Conservation (phyloP, 1,284 basidiomycete species). For the Ceratobasidium sp. region DNA sequence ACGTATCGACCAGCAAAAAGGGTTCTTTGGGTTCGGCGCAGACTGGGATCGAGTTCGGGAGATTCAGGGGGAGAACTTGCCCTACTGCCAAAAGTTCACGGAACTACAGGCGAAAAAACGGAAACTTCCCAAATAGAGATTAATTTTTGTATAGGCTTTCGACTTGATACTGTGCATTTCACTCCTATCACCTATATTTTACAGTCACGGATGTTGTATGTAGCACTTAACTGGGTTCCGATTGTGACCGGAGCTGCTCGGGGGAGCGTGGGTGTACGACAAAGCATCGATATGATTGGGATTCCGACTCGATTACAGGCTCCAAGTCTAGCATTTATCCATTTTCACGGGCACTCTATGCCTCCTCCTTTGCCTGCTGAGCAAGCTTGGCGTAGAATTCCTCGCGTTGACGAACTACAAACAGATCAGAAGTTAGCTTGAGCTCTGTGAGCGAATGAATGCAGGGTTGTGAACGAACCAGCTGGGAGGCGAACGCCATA, state of each 20-base stretch:
- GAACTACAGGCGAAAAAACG: conserved; percentile 44
- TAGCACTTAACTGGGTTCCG: conserved; percentile 8
- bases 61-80: conserved; percentile 72
- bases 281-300: conserved; percentile 32
- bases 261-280: conserved; percentile 20
- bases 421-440: not conserved
- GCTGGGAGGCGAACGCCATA: conserved; percentile 76
- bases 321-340: conserved; percentile 25
- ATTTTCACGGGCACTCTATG: conserved; percentile 8
- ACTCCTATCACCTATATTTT: conserved; percentile 26
- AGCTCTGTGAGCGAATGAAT: not conserved
- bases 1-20: conserved; percentile 77
- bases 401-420: conserved; percentile 79
- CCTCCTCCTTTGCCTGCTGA: conserved; percentile 50
- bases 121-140: not conserved
- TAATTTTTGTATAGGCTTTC: not conserved
- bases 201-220: conserved; percentile 31
- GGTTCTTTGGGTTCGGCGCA: conserved; percentile 88
- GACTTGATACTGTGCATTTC: no score
- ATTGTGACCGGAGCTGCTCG: conserved; percentile 9
- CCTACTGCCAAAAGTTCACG: conserved; percentile 79
- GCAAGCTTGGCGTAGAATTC: conserved; percentile 85
- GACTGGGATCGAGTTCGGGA: conserved; percentile 84
- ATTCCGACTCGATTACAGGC: conserved; percentile 14
- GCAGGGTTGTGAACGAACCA: conserved; percentile 15